phyloP scores from a whole-genome alignment of 2,329 filamentous ascomycete genomes.

The Trichoderma cornu-damae region DNA sequence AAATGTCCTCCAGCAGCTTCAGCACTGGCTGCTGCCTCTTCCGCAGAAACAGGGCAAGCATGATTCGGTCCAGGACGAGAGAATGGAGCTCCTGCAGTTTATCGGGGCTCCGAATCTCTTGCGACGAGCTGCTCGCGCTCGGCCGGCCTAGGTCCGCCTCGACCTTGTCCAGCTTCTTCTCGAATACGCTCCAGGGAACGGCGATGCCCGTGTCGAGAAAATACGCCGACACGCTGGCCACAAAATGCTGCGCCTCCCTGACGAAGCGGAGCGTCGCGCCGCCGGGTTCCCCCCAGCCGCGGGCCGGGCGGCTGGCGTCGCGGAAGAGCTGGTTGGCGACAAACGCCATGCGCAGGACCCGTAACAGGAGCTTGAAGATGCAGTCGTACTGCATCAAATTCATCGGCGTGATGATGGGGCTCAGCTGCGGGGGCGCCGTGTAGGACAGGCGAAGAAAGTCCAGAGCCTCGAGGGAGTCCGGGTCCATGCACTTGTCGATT shows the following conservation, averaged over 20 bases:
- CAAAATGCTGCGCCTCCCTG: slow-evolving; percentile 74
- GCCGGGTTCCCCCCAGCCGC: slow-evolving; percentile 34
- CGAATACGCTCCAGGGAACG: slow-evolving; percentile 67
- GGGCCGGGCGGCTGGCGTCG: slow-evolving; percentile 44
- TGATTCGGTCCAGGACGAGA: slow-evolving; percentile 66
- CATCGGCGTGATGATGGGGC: slow-evolving; percentile 64
- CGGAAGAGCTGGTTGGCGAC: slow-evolving; percentile 62
- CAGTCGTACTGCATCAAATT: slow-evolving; percentile 76
- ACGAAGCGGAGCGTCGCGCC: slow-evolving; percentile 55
- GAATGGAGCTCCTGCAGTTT: slow-evolving; percentile 66
- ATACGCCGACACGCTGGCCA: slow-evolving; percentile 67
- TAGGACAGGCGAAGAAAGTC: slow-evolving; percentile 90
- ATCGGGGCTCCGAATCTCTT: slow-evolving; percentile 51
- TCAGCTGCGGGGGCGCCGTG: slow-evolving; percentile 65
- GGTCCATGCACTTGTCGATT: slow-evolving; percentile 76
- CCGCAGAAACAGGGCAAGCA: slow-evolving; percentile 66
- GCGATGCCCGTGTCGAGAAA: slow-evolving; percentile 75
- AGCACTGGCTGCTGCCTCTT: slow-evolving; percentile 70
- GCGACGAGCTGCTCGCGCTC: slow-evolving; percentile 33
- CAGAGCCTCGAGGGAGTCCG: slow-evolving; percentile 77
- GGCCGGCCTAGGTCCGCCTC: slow-evolving; percentile 50
- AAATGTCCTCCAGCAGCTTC: slow-evolving; percentile 70
- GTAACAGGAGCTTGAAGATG: slow-evolving; percentile 75
- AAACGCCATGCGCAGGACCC: slow-evolving; percentile 72
- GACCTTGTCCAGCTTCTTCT: slow-evolving; percentile 58